These are phyloP conservation scores for Apiospora kogelbergensis DNA, from an alignment of 2,329 filamentous ascomycete genomes.

Conservation along the genomic window DNA sequence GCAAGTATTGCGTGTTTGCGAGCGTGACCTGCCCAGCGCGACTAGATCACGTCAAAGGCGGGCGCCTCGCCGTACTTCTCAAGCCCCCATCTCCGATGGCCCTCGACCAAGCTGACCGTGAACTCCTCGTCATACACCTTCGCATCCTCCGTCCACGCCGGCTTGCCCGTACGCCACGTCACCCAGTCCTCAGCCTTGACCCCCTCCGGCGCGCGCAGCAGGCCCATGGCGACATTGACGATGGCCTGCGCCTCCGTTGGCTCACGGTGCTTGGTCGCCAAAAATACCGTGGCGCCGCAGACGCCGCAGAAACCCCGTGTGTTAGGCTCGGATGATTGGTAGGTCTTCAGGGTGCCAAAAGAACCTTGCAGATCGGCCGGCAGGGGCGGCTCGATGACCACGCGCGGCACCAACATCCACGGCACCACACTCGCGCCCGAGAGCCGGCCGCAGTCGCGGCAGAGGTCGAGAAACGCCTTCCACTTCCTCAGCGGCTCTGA, in stretches of 20 bases:
- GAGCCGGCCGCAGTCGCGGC: slow-evolving; percentile 44
- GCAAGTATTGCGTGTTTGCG: neutral
- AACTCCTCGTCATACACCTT: slow-evolving; percentile 25
- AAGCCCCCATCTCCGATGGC: slow-evolving; percentile 17
- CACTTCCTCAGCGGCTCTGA: slow-evolving; percentile 43
- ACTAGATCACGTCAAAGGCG: neutral
- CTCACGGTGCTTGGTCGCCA: slow-evolving; percentile 24
- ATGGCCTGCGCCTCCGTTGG: slow-evolving; percentile 30
- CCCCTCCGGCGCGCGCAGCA: slow-evolving; percentile 45
- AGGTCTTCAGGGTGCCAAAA: slow-evolving; percentile 31
- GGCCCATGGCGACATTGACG: slow-evolving; percentile 42
- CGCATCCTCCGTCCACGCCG: slow-evolving; percentile 33
- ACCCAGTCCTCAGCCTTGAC: slow-evolving; percentile 45
- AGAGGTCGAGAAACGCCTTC: slow-evolving; percentile 41
- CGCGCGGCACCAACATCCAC: slow-evolving; percentile 43
- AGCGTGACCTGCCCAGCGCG: neutral
- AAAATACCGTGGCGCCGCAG: slow-evolving; percentile 47
- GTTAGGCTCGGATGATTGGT: slow-evolving; percentile 38
- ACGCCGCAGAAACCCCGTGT: slow-evolving; percentile 44
- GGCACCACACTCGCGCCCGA: slow-evolving; percentile 40
- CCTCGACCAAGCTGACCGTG: slow-evolving; percentile 21
- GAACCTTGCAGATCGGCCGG: slow-evolving; percentile 28
- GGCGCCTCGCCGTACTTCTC: neutral
- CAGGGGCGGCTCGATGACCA: slow-evolving; percentile 36
- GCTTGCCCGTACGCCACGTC: slow-evolving; percentile 40